Conservation (phyloP, 495 filamentous ascomycete genomes). For the Echria macrotheca region DNA sequence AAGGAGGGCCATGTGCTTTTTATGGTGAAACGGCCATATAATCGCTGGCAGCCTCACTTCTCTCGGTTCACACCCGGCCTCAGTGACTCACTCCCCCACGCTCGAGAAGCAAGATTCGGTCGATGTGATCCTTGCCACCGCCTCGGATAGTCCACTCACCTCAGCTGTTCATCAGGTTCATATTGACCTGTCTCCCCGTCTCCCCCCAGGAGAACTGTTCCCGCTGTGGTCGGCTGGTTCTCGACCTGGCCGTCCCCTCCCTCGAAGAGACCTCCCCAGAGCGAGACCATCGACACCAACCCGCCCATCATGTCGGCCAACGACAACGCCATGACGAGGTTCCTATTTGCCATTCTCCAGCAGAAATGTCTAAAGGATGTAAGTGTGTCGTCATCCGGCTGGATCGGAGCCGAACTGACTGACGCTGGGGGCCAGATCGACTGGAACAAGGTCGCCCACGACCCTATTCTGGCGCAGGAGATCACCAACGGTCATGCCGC, state of each 20-base stretch:
- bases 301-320: constrained; percentile 39
- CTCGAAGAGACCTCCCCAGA: neutral
- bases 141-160: no score
- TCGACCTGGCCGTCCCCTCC: constrained; percentile 12
- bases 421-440: constrained; percentile 50
- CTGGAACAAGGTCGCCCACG: constrained; percentile 62
- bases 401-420: neutral
- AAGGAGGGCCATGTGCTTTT: constrained; percentile 12
- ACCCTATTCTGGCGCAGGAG: constrained; percentile 44
- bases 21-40: constrained; percentile 27
- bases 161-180: no score
- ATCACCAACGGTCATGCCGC: constrained; percentile 79
- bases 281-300: neutral
- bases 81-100: constrained; percentile 33
- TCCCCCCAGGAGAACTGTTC: constrained; percentile 6
- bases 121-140: constrained; percentile 25
- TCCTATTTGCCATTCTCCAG: constrained; percentile 70
- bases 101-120: constrained; percentile 17
- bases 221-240: constrained; percentile 23
- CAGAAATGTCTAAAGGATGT: constrained; percentile 71
- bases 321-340: constrained; percentile 51
- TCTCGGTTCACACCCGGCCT: constrained; percentile 11
- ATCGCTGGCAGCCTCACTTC: constrained; percentile 24
- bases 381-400: constrained; percentile 23
- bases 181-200: constrained; percentile 21